Evolutionary conservation across 2,329 filamentous ascomycete genomes (phyloP), one percentile per base, ranked within the genome.

Genomic region (Cryoendolithus antarcticus): DNA sequence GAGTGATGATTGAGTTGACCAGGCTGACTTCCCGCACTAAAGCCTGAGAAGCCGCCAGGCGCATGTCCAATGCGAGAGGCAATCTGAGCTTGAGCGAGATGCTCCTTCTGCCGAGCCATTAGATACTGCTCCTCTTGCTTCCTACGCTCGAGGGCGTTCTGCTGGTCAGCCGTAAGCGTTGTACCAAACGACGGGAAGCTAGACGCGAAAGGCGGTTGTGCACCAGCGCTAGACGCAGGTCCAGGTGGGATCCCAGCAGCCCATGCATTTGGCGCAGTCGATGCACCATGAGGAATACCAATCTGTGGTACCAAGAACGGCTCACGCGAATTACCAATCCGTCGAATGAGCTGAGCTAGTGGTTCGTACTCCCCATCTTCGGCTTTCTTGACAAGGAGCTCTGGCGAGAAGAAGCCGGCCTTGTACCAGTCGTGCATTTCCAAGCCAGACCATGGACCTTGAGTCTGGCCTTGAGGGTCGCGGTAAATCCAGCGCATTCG

Each of bases 391-490:
- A 98, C 91, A 32, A 93, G 77, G 11, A 98, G 70, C 52, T 98
- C 89, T 0, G 89, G 80, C 0, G 86, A 93, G 63, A 98, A 98
- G 65, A 96, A 98, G 34, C 89, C 88, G 29, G 88, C 89, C 60
- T 96, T 96, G 65, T 96, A 98, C 91, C 91, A 98, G 53, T 98
- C 93, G 51, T 98, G 93, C 91, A 98, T 98, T 62, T 98, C 91
- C 36, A 98, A 67, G 1, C 91, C 91, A 30, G 86, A 95, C 64
- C 91, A 98, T 0, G 91, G 91, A 0, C 91, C 91, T 57, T 98
- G 91, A 4, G 86, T 80, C 45, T 85, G 82, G 13, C 86, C 86
- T 57, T 93, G 85, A 4, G 91, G 91, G 57, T 98, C 91, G 38
- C 93, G 79, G 58, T 98, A 98, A 11, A 95, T 89, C 91, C 91